These are phyloP conservation scores for Rostrohypoxylon terebratum DNA, from an alignment of 495 filamentous ascomycete genomes.

Conservation along the genomic window DNA sequence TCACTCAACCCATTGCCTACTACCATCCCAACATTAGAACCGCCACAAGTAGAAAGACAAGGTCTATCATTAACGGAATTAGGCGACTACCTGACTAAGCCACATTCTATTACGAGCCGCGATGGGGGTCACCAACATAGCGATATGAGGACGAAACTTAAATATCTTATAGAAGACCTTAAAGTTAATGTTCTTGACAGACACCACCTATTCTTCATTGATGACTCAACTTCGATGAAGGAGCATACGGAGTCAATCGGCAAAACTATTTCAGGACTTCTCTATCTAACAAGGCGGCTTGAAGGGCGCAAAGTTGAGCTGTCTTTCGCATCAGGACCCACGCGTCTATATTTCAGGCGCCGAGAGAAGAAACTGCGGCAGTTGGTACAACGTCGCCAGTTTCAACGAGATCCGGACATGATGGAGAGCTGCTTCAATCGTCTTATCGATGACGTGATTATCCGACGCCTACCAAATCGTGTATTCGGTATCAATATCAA, in stretches of 20 bases:
- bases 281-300: constrained; percentile 50
- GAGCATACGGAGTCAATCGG: constrained; percentile 43
- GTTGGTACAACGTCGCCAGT: constrained; percentile 28
- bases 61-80: constrained; percentile 5
- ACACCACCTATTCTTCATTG: constrained; percentile 57
- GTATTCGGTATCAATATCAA: constrained; percentile 38
- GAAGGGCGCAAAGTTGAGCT: constrained; percentile 53
- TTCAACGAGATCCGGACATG: constrained; percentile 17
- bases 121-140: not conserved
- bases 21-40: not conserved
- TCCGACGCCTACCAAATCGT: constrained; percentile 25
- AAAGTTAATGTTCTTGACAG: constrained; percentile 37
- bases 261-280: constrained; percentile 44
- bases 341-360: constrained; percentile 8
- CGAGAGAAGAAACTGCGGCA: constrained; percentile 23
- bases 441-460: constrained; percentile 37
- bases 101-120: not conserved
- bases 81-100: not conserved
- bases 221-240: constrained; percentile 54
- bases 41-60: not conserved
- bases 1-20: not conserved
- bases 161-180: constrained; percentile 37
- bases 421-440: constrained; percentile 34
- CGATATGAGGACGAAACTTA: constrained; percentile 12
- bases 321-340: constrained; percentile 49